Base-by-base conservation (phyloP, 176 grass and related monocot species). In the Otatea glauca region DNA sequence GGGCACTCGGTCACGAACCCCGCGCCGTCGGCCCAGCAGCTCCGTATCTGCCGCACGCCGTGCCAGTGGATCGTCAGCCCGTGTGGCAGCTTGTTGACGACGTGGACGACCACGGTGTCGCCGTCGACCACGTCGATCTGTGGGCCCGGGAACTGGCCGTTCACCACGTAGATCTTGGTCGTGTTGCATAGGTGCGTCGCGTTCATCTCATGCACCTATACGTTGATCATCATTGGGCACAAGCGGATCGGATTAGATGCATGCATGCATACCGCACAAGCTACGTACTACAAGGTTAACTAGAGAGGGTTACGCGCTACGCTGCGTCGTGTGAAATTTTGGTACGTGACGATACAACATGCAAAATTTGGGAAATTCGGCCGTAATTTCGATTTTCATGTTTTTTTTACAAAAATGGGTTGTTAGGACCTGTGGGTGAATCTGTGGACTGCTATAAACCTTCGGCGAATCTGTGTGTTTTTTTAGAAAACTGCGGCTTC, bases 21-120 rank as follows among this genome's bases (percentile, higher is more conserved):
- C 0, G 85, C 84, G 10, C 89, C 89, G 47, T 91, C 89, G 2
- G 85, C 34, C 89, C 89, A 87, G 14, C 72, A 73, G 61, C 77
- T 84, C 0, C 60, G 21, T 0, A 78, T 9, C 68, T 87, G 74
- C 12, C 50, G 75, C 1, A 91, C 69, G 25, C 88, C 88, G 21
- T 90, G 79, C 88, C 85, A 87, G 61, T 87, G 85, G 27, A 87
- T 44, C 5, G 85, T 83, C 7, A 83, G 9, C 21, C 67, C 74
- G 5, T 65, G 20, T 0, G 74, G 34, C 4, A 71, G 66, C 18
- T 27, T 37, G 72, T 88, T 88, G 0, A 45, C 6, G 0, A 88
- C 35, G 66, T 65, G 80, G 1, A 88, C 66, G 1, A 88, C 55
- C 54, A 88, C 86, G 1, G 86, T 88, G 80, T 88, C 86, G 7